phyloP scores from a whole-genome alignment of 1,139 yeast species.

The Geotrichum restrictum region DNA sequence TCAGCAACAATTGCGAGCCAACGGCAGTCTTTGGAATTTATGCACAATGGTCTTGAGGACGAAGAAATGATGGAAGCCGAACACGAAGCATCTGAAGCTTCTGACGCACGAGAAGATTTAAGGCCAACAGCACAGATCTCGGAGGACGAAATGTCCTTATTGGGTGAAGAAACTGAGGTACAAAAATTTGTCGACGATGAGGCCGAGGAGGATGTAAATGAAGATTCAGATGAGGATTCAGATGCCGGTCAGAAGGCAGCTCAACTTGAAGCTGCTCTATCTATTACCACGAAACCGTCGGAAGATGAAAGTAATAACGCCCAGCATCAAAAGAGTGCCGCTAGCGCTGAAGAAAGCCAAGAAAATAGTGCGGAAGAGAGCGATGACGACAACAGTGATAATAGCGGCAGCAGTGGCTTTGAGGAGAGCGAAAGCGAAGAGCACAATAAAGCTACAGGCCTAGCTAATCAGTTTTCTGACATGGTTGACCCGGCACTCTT shows the following conservation, averaged over 20 bases:
- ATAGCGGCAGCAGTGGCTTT: conserved; percentile 17
- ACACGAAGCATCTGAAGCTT: conserved; percentile 1
- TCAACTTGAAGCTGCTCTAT: not conserved
- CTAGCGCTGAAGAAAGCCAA: not conserved
- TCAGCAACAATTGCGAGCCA: not conserved
- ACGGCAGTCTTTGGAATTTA: not conserved
- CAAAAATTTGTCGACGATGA: not conserved
- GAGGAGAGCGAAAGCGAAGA: conserved; percentile 1
- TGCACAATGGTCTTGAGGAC: not conserved
- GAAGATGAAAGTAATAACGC: not conserved
- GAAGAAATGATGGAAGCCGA: conserved; percentile 9
- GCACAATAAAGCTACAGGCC: not conserved
- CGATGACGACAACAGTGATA: conserved; percentile 13
- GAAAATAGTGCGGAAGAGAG: not conserved
- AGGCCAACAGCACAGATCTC: not conserved
- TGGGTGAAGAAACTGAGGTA: not conserved
- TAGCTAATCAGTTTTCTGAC: not conserved
- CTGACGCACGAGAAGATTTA: conserved; percentile 20
- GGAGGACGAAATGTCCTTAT: not conserved
- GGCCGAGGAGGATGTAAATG: not conserved
- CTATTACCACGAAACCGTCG: not conserved
- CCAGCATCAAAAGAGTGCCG: not conserved
- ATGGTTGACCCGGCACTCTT: conserved; percentile 10
- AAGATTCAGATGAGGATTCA: not conserved
- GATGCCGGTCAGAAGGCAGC: too few relatives aligned